Evolutionary conservation across 257 asterid species (phyloP).

Genomic region (Nicotiana tabacum): DNA sequence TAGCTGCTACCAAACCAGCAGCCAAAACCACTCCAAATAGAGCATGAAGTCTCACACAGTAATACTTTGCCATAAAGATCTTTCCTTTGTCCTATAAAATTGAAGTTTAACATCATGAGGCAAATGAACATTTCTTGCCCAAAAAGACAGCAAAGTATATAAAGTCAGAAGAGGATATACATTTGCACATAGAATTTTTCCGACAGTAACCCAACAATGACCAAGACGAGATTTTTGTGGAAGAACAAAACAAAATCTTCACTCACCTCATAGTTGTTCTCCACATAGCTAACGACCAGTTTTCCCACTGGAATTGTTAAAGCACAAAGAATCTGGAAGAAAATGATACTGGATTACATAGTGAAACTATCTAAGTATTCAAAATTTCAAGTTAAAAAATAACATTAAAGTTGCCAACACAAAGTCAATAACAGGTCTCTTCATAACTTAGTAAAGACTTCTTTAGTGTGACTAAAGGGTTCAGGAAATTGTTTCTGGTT

Average conservation of each 20-base stretch:
- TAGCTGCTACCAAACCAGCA: constrained; percentile 62
- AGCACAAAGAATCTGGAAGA: constrained; percentile 53
- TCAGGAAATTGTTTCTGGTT: not conserved
- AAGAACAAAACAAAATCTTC: not conserved
- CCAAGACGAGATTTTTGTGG: not conserved
- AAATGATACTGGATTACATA: constrained; percentile 1
- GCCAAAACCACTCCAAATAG: constrained; percentile 65
- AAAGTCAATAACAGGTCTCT: not conserved
- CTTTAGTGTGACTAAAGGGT: not conserved
- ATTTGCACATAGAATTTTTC: not conserved
- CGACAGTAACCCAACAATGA: not conserved
- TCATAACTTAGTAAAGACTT: not conserved
- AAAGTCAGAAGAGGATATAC: not conserved
- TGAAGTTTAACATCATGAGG: not conserved
- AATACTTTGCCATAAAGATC: constrained; percentile 77
- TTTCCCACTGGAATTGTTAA: constrained; percentile 64
- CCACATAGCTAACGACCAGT: constrained; percentile 46
- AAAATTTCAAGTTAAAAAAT: not conserved
- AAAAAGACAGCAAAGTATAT: not conserved
- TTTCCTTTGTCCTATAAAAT: constrained; percentile 46
- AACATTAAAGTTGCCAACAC: not conserved
- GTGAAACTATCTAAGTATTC: not conserved
- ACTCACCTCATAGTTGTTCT: constrained; percentile 58
- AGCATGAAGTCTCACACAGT: constrained; percentile 72
- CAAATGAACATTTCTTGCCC: not conserved